A percentile compares a stretch with the other conserved stretches of the same genome.
These are phyloP conservation scores for Cadophora sp. DNA, from an alignment of 2,329 filamentous ascomycete species.

Conservation along the genomic window DNA sequence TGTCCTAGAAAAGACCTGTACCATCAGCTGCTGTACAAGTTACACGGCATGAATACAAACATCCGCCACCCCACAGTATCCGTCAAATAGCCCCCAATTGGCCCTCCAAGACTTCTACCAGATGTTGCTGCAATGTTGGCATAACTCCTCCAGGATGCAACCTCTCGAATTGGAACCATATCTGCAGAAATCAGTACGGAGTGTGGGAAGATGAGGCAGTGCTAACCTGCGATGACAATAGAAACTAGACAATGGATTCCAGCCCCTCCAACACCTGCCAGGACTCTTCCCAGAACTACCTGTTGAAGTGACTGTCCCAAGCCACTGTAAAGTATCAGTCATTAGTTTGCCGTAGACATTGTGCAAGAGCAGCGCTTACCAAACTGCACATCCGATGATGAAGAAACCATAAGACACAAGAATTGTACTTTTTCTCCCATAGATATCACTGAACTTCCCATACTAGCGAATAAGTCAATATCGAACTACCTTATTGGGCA, in stretches of 20 bases:
- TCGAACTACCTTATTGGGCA: not conserved
- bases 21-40: not conserved
- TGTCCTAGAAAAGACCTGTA: constrained; percentile 61
- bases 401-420: constrained; percentile 59
- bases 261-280: constrained; percentile 59
- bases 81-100: constrained; percentile 63
- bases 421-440: constrained; percentile 58
- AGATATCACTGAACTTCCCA: constrained; percentile 62
- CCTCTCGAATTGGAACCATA: constrained; percentile 57
- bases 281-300: constrained; percentile 57
- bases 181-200: constrained; percentile 45
- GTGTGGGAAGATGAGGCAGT: not conserved
- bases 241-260: constrained; percentile 58
- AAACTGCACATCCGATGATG: constrained; percentile 48
- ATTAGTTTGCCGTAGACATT: too few species aligned
- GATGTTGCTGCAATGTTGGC: constrained; percentile 59
- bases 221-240: constrained; percentile 58
- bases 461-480: constrained; percentile 20
- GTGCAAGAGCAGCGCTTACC: constrained; percentile 48
- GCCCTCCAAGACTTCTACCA: constrained; percentile 59
- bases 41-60: constrained; percentile 46
- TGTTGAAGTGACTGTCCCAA: constrained; percentile 54
- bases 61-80: constrained; percentile 72
- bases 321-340: constrained; percentile 44
- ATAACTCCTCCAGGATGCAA: constrained; percentile 60